Conservation (phyloP, 345 rosid genomes). For the Corymbia maculata region DNA sequence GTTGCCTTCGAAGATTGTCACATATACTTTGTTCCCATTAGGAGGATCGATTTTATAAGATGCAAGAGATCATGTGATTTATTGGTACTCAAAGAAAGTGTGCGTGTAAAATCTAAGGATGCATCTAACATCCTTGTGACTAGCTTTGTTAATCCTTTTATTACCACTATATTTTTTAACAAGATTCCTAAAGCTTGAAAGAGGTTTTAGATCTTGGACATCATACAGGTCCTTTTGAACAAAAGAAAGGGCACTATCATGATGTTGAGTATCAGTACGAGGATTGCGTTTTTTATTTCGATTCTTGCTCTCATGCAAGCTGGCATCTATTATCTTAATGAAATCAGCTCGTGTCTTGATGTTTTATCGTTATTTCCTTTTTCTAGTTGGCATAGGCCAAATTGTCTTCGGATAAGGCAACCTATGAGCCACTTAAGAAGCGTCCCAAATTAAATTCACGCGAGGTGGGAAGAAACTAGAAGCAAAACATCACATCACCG, state of each 20-base stretch:
- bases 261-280: not conserved
- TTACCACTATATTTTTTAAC: not conserved
- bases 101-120: not conserved
- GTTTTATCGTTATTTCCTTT: not conserved
- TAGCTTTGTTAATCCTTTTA: not conserved
- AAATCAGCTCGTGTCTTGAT: not conserved
- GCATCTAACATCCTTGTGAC: not conserved
- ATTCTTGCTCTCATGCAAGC: not conserved
- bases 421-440: not conserved
- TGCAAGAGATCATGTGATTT: not conserved
- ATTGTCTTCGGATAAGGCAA: not conserved
- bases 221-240: not conserved
- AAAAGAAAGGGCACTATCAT: not conserved
- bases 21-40: not conserved
- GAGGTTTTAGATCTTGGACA: not conserved
- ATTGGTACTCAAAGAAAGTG: not conserved
- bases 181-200: not conserved
- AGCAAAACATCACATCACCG: not conserved
- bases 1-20: not conserved
- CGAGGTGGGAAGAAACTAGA: not conserved
- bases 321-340: not conserved
- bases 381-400: not conserved
- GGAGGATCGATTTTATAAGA: not conserved
- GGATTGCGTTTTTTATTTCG: not conserved
- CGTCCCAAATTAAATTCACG: not conserved